phyloP scores from a whole-genome alignment of 2,329 filamentous ascomycete species.

The Trichophyton mentagrophytes region DNA sequence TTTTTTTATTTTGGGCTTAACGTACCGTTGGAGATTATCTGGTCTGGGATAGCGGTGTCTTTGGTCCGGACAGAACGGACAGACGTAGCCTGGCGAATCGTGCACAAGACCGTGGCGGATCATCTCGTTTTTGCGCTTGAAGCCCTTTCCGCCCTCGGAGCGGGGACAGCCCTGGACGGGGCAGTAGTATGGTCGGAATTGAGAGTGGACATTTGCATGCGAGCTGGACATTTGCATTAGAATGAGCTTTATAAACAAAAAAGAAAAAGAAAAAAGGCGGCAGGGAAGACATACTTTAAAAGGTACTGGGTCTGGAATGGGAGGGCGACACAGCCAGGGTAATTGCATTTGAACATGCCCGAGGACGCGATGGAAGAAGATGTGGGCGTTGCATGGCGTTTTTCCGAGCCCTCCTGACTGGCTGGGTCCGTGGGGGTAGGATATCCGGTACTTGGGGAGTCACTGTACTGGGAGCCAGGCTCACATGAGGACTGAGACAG shows the following conservation, averaged over 20 bases:
- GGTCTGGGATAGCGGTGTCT: slow-evolving; percentile 91
- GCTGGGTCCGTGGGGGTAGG: slow-evolving; percentile 29
- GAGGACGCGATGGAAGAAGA: neutral
- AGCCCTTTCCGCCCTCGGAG: slow-evolving; percentile 50
- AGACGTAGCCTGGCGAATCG: slow-evolving; percentile 86
- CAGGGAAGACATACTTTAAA: slow-evolving; percentile 39
- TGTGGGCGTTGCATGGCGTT: neutral
- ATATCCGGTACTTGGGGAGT: slow-evolving; percentile 27
- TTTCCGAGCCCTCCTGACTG: slow-evolving; percentile 7
- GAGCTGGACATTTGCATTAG: slow-evolving; percentile 23
- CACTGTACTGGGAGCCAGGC: slow-evolving; percentile 19
- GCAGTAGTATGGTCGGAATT: slow-evolving; percentile 51
- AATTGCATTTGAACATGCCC: slow-evolving; percentile 40
- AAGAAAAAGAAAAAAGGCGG: neutral
- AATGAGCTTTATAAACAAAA: neutral
- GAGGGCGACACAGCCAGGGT: slow-evolving; percentile 43
- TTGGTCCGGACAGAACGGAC: slow-evolving; percentile 85
- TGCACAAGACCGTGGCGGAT: slow-evolving; percentile 77
- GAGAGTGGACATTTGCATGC: slow-evolving; percentile 49
- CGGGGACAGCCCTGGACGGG: slow-evolving; percentile 46
- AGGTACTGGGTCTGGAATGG: slow-evolving; percentile 55
- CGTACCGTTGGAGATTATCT: slow-evolving; percentile 86
- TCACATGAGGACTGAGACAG: slow-evolving; percentile 17
- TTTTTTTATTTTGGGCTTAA: slow-evolving; percentile 4
- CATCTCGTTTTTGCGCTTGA: slow-evolving; percentile 60